Conservation (phyloP, 1,284 basidiomycete genomes). For the Cronartium ribicola region DNA sequence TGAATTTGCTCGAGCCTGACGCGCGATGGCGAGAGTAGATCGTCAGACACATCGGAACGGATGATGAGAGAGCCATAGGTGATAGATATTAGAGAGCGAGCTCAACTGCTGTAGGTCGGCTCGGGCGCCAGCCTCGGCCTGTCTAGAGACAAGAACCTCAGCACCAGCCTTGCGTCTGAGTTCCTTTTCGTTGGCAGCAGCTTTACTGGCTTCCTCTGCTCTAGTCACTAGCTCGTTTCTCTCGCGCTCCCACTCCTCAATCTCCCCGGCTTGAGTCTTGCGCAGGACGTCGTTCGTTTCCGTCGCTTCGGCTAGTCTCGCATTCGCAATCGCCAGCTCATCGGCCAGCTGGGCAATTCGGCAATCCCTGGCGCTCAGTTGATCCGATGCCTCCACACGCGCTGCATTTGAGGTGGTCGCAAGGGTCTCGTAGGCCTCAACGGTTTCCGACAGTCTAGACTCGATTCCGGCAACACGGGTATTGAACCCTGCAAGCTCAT, state of each 20-base stretch:
- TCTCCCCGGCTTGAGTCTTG: neutral
- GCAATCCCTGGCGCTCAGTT: neutral
- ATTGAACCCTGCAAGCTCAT: neutral
- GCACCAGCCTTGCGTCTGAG: neutral
- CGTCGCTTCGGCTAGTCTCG: neutral
- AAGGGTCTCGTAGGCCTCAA: slow-evolving; percentile 11
- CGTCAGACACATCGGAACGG: too few species aligned
- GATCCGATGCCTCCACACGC: neutral
- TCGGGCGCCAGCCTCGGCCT: slow-evolving; percentile 26
- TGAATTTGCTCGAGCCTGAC: slow-evolving; percentile 11
- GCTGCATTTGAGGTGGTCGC: neutral
- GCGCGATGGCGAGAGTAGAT: neutral
- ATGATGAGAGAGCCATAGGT: neutral
- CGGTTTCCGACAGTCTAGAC: neutral
- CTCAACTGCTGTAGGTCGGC: slow-evolving; percentile 26
- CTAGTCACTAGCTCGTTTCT: slow-evolving; percentile 5
- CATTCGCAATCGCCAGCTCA: neutral
- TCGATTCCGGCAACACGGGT: slow-evolving; percentile 4
- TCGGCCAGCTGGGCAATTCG: slow-evolving; percentile 14
- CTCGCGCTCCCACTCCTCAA: slow-evolving; percentile 21
- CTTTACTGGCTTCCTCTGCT: slow-evolving; percentile 16
- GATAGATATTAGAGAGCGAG: neutral
- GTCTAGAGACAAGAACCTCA: slow-evolving; percentile 22
- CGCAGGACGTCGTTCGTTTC: slow-evolving; percentile 2
- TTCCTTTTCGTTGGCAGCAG: slow-evolving; percentile 21